Base-by-base conservation (phyloP, 1,284 basidiomycete species). In the Gomphus bonarii region DNA sequence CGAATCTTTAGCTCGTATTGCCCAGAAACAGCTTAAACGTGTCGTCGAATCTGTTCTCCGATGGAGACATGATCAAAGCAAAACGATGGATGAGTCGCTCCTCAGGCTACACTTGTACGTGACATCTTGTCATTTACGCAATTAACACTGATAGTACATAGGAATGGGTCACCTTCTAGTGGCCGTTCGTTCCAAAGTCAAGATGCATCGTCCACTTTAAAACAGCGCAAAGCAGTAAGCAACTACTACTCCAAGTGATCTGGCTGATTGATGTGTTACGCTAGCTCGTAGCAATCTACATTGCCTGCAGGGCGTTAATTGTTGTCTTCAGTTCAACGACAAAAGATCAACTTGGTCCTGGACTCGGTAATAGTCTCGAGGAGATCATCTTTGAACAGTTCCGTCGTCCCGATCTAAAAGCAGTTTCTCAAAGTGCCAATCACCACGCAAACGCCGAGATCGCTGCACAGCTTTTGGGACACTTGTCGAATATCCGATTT, bases 341-440 rank as follows among this genome's bases (percentile, higher is more conserved):
- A 1, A 85, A 84, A 64, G 88, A 91, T 61, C 82, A 82, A 0
- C 72, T 95, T 1, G 84, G 84, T 10, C 90, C 92, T 50, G 74
- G 80, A 0, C 72, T 91, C 59, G 92, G 90, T 0, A 81, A 85
- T 66, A 82, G 75, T 38, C 71, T 95, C 36, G 93, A 95, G 66
- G 85, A 90, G 63, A 85, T 84, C 42, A 91, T 87, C 0, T 95
- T 95, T 65, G 87, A 91, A 59, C 86, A 91, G 61, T 91, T 94
- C 67, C 77, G 80, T 62, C 79, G 78, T 58, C 89, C 90, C 2
- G 85, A 91, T 66, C 65, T 85, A 63, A 85, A 84, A 63, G 67
- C 82, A 22, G 68, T 82, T 16, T 70, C 77, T 9, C 75, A 80
- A 63, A 86, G 82, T 35, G 76, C 78, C 11, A 94, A 94, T 69